phyloP scores from a whole-genome alignment of 805 yeast genomes.

The Henningerozyma blattae region DNA sequence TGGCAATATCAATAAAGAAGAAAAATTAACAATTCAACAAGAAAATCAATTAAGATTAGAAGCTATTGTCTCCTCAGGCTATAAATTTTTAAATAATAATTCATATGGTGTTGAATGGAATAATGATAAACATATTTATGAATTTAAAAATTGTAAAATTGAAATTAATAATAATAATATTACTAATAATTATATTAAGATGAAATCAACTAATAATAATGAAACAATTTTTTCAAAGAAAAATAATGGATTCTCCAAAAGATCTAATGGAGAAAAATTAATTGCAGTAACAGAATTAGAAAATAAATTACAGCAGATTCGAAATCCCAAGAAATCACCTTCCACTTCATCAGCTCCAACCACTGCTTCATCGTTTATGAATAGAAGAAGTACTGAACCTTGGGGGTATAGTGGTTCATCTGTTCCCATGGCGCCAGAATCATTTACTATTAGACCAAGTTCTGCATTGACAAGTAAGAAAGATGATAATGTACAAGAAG shows the following conservation, averaged over 20 bases:
- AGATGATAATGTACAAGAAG: background rate
- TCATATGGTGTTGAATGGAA: conserved; percentile 13
- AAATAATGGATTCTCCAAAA: too few species aligned
- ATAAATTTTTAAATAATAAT: conserved; percentile 10
- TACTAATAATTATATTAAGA: background rate
- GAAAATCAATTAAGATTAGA: conserved; percentile 8
- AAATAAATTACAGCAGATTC: conserved; percentile 3
- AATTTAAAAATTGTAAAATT: background rate
- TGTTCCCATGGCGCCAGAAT: conserved; percentile 20
- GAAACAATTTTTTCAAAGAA: background rate
- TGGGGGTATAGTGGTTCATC: conserved; percentile 26
- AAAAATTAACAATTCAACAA: conserved; percentile 3
- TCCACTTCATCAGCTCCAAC: background rate
- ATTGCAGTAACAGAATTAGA: conserved; percentile 10
- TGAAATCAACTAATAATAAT: background rate
- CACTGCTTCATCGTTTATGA: background rate
- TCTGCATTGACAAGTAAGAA: conserved; percentile 4
- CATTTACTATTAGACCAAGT: conserved; percentile 17
- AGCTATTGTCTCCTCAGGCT: conserved; percentile 9
- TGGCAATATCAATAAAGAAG: conserved; percentile 7
- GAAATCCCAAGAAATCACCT: background rate
- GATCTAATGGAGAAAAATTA: background rate
- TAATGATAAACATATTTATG: background rate
- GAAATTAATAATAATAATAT: background rate
- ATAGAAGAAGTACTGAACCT: background rate